Conservation (phyloP, 768 basidiomycete species). For the Austroboletus eburneus region DNA sequence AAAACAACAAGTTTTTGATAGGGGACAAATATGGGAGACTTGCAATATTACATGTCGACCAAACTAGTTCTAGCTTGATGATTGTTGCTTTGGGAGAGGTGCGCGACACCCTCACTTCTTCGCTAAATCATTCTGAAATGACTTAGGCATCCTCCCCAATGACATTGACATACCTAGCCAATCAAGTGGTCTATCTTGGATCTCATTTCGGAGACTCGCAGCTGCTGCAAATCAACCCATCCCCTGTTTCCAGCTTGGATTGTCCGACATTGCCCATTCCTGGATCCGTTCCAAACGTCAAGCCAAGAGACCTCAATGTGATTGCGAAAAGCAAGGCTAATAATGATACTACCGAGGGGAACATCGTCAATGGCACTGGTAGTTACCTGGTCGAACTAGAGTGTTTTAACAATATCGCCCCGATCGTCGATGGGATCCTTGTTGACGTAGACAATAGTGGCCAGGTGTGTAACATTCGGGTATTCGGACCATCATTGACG, state of each 20-base stretch:
- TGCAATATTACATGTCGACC: constrained; percentile 56
- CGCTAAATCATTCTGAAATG: constrained; percentile 5
- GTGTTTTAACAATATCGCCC: constrained; percentile 72
- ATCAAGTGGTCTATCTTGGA: constrained; percentile 70
- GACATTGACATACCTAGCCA: constrained; percentile 65
- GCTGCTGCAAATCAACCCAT: constrained; percentile 53
- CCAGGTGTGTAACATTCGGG: constrained; percentile 43
- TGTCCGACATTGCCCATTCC: constrained; percentile 51
- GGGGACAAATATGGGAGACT: constrained; percentile 72
- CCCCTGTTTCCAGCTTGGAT: constrained; percentile 39
- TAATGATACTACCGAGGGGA: constrained; percentile 36
- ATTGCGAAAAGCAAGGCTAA: constrained; percentile 37
- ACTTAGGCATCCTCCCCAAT: constrained; percentile 66
- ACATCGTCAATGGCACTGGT: constrained; percentile 49
- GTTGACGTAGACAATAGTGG: constrained; percentile 69
- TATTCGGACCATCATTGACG: background rate
- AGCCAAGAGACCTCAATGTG: constrained; percentile 31
- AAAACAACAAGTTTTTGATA: constrained; percentile 48
- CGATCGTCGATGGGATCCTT: constrained; percentile 76
- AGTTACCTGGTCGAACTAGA: constrained; percentile 60
- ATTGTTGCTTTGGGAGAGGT: constrained; percentile 74
- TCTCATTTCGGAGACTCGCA: constrained; percentile 83
- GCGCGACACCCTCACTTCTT: constrained; percentile 8
- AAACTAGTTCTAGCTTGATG: constrained; percentile 40
- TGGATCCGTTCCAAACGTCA: constrained; percentile 40